These are phyloP conservation scores for Candida buenavistaensis DNA, from an alignment of 1,139 yeast genomes.

Conservation along the genomic window DNA sequence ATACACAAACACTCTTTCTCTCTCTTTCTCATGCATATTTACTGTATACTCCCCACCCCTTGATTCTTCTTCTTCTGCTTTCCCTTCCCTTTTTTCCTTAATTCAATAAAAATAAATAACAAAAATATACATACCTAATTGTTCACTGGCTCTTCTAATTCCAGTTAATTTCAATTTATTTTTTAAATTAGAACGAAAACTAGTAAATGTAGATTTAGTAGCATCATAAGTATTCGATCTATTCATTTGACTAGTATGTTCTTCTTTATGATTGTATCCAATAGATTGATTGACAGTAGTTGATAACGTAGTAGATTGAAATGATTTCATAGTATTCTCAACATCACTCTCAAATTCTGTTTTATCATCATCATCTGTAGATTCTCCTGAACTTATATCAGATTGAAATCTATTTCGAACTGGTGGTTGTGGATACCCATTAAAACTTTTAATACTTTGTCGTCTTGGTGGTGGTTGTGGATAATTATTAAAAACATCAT, in stretches of 20 bases:
- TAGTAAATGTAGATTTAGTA: constrained; percentile 39
- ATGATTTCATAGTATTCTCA: constrained; percentile 5
- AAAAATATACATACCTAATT: constrained; percentile 40
- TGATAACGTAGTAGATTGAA: constrained; percentile 7
- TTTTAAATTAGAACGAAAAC: constrained; percentile 21
- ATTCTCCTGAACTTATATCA: background rate
- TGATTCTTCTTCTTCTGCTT: no score
- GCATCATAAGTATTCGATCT: constrained; percentile 33
- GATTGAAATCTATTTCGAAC: constrained; percentile 3
- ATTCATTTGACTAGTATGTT: constrained; percentile 1
- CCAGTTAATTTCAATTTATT: constrained; percentile 16
- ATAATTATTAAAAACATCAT: constrained; percentile 1
- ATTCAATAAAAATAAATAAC: no score
- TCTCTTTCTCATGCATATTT: no score
- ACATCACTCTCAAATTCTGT: constrained; percentile 4
- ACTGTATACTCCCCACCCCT: no score
- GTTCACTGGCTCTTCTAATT: constrained; percentile 28
- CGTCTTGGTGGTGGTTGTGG: constrained; percentile 4
- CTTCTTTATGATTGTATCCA: background rate
- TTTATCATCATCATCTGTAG: constrained; percentile 3
- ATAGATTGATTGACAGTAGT: constrained; percentile 4
- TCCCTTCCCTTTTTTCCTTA: no score
- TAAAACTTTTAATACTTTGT: background rate
- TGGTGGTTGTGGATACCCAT: constrained; percentile 2
- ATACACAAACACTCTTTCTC: no score